Evolutionary conservation across 805 yeast genomes (phyloP), one percentile per base, ranked within the genome.

Genomic region (Saturnispora bothae): DNA sequence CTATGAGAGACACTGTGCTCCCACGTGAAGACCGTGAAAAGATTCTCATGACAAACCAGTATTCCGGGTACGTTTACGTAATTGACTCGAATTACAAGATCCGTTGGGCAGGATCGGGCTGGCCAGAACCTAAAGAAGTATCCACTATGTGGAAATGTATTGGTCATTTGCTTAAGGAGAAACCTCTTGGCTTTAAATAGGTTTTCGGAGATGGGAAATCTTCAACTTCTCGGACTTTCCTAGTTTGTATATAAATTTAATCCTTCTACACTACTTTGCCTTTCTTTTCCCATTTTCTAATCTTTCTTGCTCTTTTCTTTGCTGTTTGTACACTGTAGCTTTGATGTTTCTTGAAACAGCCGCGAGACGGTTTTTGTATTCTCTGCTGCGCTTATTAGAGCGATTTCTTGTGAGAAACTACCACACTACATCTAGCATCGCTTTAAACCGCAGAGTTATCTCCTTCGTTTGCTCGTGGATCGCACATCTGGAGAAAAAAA

Each of bases 41-140:
- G 19, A 57, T 89, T 26, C 62, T 71, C 34, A 72, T 86, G 47
- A 78, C 76, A 39, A 89, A 89, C 53, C 69, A 73, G 17, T 82
- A 80, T 48, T 74, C 94, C 2, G 97, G 97, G 0, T 86, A 83
- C 52, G 64, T 86, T 9, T 80, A 85, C 46, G 63, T 89, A 4
- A 69, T 92, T 26, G 98, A 92, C 52, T 65, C 65, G 13, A 64
- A 75, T 12, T 78, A 80, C 36, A 78, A 71, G 49, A 79, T 92
- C 38, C 66, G 97, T 48, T 89, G 97, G 97, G 86, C 85, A 18
- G 83, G 85, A 4, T 75, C 94, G 48, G 98, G 97, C 2, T 72
- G 69, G 28, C 80, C 95, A 2, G 66, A 68, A 13, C 74, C 69
- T n/a, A 69, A 69, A 25, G 98, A 92, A 48, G 60, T 64, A 34